Evolutionary conservation across 208 protist genomes (phyloP), one percentile per base, ranked within the genome.

Genomic region (Vickermania ingenoplastis): DNA sequence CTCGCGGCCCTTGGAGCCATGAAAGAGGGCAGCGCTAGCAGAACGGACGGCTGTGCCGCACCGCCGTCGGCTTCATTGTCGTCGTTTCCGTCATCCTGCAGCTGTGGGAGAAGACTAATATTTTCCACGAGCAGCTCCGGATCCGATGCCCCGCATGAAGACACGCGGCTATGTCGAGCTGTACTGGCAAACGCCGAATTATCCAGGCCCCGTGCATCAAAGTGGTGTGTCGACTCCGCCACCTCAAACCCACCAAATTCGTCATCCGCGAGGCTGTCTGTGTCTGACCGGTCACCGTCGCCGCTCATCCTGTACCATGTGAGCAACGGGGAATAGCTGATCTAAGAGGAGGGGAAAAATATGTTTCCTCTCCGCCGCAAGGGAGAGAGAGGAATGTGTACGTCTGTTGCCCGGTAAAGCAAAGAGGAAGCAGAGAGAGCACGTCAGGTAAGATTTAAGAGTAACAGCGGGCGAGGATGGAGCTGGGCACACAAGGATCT

Each of bases 161-260:
- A 45, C 7, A 17, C 7, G 36, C 36, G 36, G 36, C 36, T 45
- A n/a, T n/a, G n/a, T n/a, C n/a, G n/a, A n/a, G n/a, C n/a, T n/a
- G n/a, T n/a, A n/a, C n/a, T n/a, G n/a, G n/a, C n/a, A n/a, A n/a
- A n/a, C n/a, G n/a, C n/a, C n/a, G n/a, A n/a, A n/a, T n/a, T n/a
- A n/a, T n/a, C n/a, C n/a, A n/a, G n/a, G n/a, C n/a, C n/a, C n/a
- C n/a, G n/a, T n/a, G n/a, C n/a, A n/a, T n/a, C n/a, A n/a, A n/a
- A n/a, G n/a, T n/a, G n/a, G n/a, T 14, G 13, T 17, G 21, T 31
- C 56, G 31, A 17, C 21, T 2, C 30, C 23, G 31, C 31, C 41
- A 50, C 62, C 29, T 64, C 58, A 65, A 74, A 74, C 22, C 67
- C 69, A 23, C 69, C 69, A 60, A 74, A 74, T 2, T 61, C 69